Evolutionary conservation across 352 stramenopile species (phyloP), one percentile per base, ranked within the genome.

Genomic region (Phytophthora fragariae): DNA sequence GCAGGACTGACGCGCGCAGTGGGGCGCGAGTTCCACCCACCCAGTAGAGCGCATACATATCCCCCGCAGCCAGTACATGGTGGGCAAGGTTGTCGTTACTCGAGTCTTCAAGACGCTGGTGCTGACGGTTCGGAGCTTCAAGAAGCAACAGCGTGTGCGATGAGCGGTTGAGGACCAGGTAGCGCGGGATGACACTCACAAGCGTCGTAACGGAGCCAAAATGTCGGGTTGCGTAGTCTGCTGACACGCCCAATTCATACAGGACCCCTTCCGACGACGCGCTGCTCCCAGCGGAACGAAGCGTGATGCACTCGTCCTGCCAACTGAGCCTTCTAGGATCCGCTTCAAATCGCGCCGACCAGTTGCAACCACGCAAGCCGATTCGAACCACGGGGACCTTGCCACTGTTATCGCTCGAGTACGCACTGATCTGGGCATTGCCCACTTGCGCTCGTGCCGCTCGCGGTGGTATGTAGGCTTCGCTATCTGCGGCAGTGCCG

Each of bases 201-300:
- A 96, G 78, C 8, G 88, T 96, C 57, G 90, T 95, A 41, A 96
- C 82, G 0, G 88, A 92, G 9, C 90, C 85, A 52, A 96, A 96
- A 70, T 96, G 88, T 2, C 86, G 77, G 8, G 88, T 96, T 10
- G 86, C 78, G 55, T 94, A 94, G 70, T 96, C 90, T 14, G 86
- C 84, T 11, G 89, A 94, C 4, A 95, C 82, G 10, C 89, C 89
- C 65, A 96, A 79, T 61, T 96, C 89, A 66, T 96, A 94, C 35
- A 96, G 61, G 19, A 94, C 84, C 17, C 59, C 79, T 5, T 71
- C 61, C 7, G 64, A 72, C 62, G 73, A 67, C 2, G 41, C 46
- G 44, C 24, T 70, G 55, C 59, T 68, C 56, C 76, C 72, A 58
- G 69, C 56, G 0, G 85, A 81, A 4, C 80, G 82, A 15, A 94